Base-by-base conservation (phyloP, 2,329 filamentous ascomycete genomes). In the Ascochyta rabiei region DNA sequence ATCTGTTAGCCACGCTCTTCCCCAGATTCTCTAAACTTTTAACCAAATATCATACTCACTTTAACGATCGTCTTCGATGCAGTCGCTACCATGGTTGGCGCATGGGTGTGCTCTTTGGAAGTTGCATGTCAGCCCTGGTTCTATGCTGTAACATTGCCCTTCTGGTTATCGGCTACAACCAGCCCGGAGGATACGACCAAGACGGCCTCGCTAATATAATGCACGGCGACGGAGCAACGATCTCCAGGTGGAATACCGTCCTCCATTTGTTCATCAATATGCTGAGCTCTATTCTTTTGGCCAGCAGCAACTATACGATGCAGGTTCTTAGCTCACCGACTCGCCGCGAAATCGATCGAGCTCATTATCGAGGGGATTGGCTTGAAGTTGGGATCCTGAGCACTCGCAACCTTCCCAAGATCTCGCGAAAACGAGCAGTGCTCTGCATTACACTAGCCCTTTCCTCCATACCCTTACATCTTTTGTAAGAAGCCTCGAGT, bases 191-290 rank as follows among this genome's bases (percentile, higher is more conserved):
- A 13, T 33, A 33, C n/a, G n/a, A n/a, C n/a, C n/a, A 47, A 15
- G 16, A 43, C 7, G 56, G 58, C 2, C 44, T 60, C 5, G 26
- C 45, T 1, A 30, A 52, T 1, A 12, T 61, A 1, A 37, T 48
- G 3, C 13, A n/a, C 5, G 56, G 54, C 0, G 10, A 35, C 2
- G 46, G 24, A 3, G 15, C 16, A 4, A 21, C 35, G 1, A 49
- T 64, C 3, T 45, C 52, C 2, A 26, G 47, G 30, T 56, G 51
- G 47, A 61, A 51, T 30, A 57, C 53, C 1, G 13, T 21, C 15
- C 33, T 80, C 0, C 82, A 84, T 62, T 59, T 84, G n/a, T 44
- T 76, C 0, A 78, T 85, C 60, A 84, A 84, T 66, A 59, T 71
- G 0, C 63, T 81, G 21, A 77, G 76, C 31, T 68, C 67, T 1